Percentiles rank a stretch among this genome's conserved stretches.
These are phyloP conservation scores for Strobilomyces confusus DNA, from an alignment of 768 basidiomycete species.

Conservation along the genomic window DNA sequence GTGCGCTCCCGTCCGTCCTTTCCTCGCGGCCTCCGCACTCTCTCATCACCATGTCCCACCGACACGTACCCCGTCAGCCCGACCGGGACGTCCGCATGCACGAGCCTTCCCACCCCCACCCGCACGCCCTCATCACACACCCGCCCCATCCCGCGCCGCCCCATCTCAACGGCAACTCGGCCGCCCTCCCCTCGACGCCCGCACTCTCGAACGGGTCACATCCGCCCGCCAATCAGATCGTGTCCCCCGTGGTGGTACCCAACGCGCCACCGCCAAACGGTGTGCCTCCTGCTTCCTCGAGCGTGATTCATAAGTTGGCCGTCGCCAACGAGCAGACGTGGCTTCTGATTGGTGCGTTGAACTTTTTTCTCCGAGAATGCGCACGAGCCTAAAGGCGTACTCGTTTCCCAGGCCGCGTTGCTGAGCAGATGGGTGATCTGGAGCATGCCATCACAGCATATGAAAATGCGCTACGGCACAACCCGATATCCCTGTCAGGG, in stretches of 20 bases:
- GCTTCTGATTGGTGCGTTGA: conserved; percentile 75
- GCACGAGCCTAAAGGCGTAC: conserved; percentile 14
- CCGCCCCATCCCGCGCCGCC: conserved; percentile 37
- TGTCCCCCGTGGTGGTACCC: conserved; percentile 46
- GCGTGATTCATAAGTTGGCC: conserved; percentile 72
- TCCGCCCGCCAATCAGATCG: conserved; percentile 35
- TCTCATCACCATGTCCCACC: conserved; percentile 49
- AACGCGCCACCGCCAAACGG: conserved; percentile 27
- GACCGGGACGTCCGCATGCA: conserved; percentile 64
- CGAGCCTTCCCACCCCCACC: conserved; percentile 45
- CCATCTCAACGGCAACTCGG: conserved; percentile 50
- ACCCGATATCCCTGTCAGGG: conserved; percentile 84
- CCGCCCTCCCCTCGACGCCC: conserved; percentile 44
- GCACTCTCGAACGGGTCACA: conserved; percentile 41
- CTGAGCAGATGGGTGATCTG: conserved; percentile 92
- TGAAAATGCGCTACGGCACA: conserved; percentile 94
- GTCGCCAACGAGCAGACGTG: conserved; percentile 92
- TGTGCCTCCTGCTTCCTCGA: conserved; percentile 24
- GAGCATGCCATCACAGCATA: conserved; percentile 92
- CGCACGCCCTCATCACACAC: conserved; percentile 41
- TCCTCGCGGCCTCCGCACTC: conserved; percentile 16
- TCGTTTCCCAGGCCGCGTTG: conserved; percentile 72
- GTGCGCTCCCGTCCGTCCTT: conserved; percentile 16
- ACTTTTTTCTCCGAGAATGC: not conserved
- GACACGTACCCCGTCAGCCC: conserved; percentile 56